These are phyloP conservation scores for Pseudogymnoascus sp. DNA, from an alignment of 2,329 filamentous ascomycete genomes.

Conservation along the genomic window DNA sequence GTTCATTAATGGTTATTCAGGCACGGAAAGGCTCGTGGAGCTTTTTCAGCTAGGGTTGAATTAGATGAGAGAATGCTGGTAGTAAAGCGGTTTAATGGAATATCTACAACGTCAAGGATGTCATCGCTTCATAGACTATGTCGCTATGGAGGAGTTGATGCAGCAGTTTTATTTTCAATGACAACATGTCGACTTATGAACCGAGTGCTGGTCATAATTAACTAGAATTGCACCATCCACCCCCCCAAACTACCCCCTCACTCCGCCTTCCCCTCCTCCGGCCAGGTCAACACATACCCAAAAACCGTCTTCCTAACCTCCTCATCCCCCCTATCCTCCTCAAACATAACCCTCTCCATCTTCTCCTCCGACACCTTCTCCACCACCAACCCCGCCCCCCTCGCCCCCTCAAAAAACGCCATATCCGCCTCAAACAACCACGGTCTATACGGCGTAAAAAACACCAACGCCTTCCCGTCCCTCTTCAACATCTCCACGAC, in stretches of 20 bases:
- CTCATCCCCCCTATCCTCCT: slow-evolving; percentile 78
- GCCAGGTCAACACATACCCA: slow-evolving; percentile 26
- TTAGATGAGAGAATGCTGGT: neutral
- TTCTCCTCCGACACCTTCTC: slow-evolving; percentile 72
- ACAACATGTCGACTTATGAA: too few species aligned
- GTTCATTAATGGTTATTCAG: neutral
- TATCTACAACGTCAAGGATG: too few species aligned
- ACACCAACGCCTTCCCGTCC: slow-evolving; percentile 56
- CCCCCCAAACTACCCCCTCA: neutral
- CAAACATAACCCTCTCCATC: slow-evolving; percentile 82
- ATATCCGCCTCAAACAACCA: slow-evolving; percentile 83
- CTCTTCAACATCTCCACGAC: slow-evolving; percentile 55
- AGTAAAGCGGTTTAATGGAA: too few species aligned
- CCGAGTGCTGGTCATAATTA: too few species aligned
- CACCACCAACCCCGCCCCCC: slow-evolving; percentile 62
- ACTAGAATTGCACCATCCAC: neutral
- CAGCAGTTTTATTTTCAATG: too few species aligned
- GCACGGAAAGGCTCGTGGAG: neutral
- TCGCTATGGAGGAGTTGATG: too few species aligned
- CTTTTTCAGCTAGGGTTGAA: neutral
- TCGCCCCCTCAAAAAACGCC: slow-evolving; percentile 73
- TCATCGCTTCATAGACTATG: too few species aligned
- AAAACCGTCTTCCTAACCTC: slow-evolving; percentile 67
- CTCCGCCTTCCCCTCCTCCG: neutral
- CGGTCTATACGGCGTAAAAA: slow-evolving; percentile 89